These are phyloP conservation scores for Daldinia childiae DNA, from an alignment of 495 filamentous ascomycete species.

Conservation along the genomic window DNA sequence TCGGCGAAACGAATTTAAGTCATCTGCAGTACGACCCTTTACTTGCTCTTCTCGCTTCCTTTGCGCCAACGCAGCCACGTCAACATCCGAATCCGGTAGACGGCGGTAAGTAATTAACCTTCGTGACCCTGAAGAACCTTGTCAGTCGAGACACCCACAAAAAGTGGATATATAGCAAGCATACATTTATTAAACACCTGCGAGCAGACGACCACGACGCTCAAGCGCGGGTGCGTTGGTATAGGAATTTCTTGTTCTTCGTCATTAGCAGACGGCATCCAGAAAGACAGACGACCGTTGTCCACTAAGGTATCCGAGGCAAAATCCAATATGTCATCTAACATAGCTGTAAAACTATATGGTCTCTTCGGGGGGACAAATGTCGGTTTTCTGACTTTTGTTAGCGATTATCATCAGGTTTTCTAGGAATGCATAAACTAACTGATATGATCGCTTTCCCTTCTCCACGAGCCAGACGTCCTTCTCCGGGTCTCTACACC, in stretches of 20 bases:
- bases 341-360: constrained; percentile 89
- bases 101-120: constrained; percentile 86
- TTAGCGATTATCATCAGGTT: constrained; percentile 6
- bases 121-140: constrained; percentile 72
- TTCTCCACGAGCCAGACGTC: constrained; percentile 70
- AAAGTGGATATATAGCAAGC: constrained; percentile 16
- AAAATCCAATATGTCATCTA: constrained; percentile 88
- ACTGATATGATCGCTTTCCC: constrained; percentile 76
- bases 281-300: constrained; percentile 83
- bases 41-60: constrained; percentile 51
- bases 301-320: constrained; percentile 81
- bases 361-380: constrained; percentile 91
- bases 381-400: constrained; percentile 64
- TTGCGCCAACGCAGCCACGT: constrained; percentile 51
- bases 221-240: constrained; percentile 78
- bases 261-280: constrained; percentile 96
- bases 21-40: constrained; percentile 68
- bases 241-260: constrained; percentile 74
- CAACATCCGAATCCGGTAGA: constrained; percentile 68
- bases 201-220: constrained; percentile 79
- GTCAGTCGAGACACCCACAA: constrained; percentile 16
- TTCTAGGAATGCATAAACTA: constrained; percentile 41
- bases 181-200: constrained; percentile 90
- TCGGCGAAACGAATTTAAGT: constrained; percentile 82
- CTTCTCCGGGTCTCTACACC: constrained; percentile 72